A percentile compares a stretch with the other conserved stretches of the same genome.
Evolutionary conservation across 768 basidiomycete species (phyloP).

Genomic region (Gymnopilus dilepis): DNA sequence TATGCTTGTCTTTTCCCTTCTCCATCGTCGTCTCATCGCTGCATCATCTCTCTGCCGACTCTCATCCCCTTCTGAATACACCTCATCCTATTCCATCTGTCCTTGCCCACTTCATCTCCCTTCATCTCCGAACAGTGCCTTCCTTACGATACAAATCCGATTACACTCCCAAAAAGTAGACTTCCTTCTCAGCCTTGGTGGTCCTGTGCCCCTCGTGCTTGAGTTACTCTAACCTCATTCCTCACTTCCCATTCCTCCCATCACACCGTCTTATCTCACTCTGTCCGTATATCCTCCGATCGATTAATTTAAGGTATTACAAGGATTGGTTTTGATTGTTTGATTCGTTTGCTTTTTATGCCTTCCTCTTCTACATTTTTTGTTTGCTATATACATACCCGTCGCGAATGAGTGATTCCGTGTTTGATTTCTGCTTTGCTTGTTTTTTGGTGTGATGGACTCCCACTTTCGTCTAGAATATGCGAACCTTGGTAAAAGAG

Average conservation of each 20-base stretch:
- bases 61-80: neutral
- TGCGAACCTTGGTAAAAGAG: too few relatives aligned
- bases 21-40: neutral
- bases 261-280: constrained; percentile 17
- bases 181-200: constrained; percentile 6
- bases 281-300: constrained; percentile 12
- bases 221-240: too few relatives aligned
- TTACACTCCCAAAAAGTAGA: neutral
- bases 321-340: constrained; percentile 14
- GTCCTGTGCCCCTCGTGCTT: too few relatives aligned
- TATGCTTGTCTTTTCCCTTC: neutral
- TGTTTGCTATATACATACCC: constrained; percentile 19
- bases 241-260: too few relatives aligned
- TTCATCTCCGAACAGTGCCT: neutral
- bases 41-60: neutral
- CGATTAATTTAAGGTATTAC: constrained; percentile 27
- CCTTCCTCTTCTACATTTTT: neutral
- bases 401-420: constrained; percentile 13
- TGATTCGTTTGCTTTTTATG: constrained; percentile 4
- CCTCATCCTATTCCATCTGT: neutral
- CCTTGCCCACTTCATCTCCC: neutral
- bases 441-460: neutral
- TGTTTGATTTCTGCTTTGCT: neutral
- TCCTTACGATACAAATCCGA: neutral
- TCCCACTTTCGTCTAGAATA: too few relatives aligned